Evolutionary conservation across 345 rosid species (phyloP), one percentile per base, ranked within the genome.

Genomic region (Moringa oleifera): DNA sequence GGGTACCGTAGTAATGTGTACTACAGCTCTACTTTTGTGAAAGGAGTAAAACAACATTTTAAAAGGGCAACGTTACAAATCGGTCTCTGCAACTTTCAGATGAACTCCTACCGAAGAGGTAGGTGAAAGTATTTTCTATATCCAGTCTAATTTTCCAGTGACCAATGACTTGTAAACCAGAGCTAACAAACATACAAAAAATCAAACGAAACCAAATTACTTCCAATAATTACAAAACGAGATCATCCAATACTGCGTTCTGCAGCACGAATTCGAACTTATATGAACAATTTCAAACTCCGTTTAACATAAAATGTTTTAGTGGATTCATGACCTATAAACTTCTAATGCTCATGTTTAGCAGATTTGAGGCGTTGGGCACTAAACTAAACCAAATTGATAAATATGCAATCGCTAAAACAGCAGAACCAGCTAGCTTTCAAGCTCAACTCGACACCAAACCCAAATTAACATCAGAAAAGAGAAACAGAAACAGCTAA

Each of bases 391-490:
- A 4, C 47, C 47, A 41, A 41, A 41, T 41, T 63, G 51, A 66
- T 33, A 45, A 36, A 41, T 36, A 36, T 60, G 23, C 16, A 56
- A 19, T 33, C 5, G 66, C 65, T 68, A 67, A 62, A 54, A 47
- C 46, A 64, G 47, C 51, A 59, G 58, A 57, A 58, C 41, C 20
- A 53, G 21, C 46, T 18, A 62, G 47, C 57, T 58, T 58, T 24
- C 37, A 23, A 58, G 23, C 31, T n/a, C n/a, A 60, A 23, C 56
- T 31, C 4, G 12, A 64, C 71, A 37, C 22, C 24, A 69, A 73
- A 73, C 72, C 66, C 79, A 63, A 79, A 25, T 59, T 33, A 17
- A 64, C 25, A 31, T 10, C 24, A 25, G 23, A 23, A 10, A 52
- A 23, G 23, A 28, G 2, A 22, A 9, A 65, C 3, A 51, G 45